Conservation (phyloP, 805 yeast genomes). For the Torulaspora quercuum region DNA sequence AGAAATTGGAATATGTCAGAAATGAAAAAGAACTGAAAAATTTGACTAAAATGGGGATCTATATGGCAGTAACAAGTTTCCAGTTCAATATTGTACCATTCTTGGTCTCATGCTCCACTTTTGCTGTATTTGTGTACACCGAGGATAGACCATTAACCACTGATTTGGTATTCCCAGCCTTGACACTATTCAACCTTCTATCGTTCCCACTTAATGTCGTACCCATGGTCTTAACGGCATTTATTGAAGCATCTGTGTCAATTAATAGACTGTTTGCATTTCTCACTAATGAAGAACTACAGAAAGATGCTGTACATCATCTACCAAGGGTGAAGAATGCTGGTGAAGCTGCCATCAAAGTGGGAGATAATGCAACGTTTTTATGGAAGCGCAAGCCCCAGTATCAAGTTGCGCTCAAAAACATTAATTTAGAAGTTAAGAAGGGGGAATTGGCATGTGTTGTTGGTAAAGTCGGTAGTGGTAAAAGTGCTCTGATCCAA, state of each 20-base stretch:
- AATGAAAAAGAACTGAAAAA: constrained; percentile 80
- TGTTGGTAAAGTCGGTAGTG: constrained; percentile 87
- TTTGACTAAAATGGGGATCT: constrained; percentile 67
- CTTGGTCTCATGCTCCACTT: constrained; percentile 83
- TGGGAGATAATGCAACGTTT: constrained; percentile 62
- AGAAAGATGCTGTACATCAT: constrained; percentile 61
- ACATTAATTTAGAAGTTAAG: constrained; percentile 58
- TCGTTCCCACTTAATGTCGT: constrained; percentile 89
- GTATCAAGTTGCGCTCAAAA: constrained; percentile 62
- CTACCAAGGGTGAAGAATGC: constrained; percentile 42
- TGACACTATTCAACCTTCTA: constrained; percentile 80
- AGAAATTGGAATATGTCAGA: constrained; percentile 73
- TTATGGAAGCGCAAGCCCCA: constrained; percentile 73
- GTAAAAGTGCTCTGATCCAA: constrained; percentile 80
- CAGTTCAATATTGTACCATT: constrained; percentile 86
- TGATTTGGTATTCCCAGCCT: constrained; percentile 88
- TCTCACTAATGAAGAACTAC: constrained; percentile 74
- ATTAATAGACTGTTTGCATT: constrained; percentile 69
- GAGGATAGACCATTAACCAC: constrained; percentile 69
- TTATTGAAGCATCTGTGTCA: constrained; percentile 88
- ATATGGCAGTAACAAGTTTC: constrained; percentile 66
- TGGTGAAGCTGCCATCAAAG: constrained; percentile 66
- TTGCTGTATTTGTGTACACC: constrained; percentile 68
- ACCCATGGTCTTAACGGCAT: constrained; percentile 82
- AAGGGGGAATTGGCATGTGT: constrained; percentile 81